Conservation (phyloP, 2,329 filamentous ascomycete species). For the Pyrenophora seminiperda region DNA sequence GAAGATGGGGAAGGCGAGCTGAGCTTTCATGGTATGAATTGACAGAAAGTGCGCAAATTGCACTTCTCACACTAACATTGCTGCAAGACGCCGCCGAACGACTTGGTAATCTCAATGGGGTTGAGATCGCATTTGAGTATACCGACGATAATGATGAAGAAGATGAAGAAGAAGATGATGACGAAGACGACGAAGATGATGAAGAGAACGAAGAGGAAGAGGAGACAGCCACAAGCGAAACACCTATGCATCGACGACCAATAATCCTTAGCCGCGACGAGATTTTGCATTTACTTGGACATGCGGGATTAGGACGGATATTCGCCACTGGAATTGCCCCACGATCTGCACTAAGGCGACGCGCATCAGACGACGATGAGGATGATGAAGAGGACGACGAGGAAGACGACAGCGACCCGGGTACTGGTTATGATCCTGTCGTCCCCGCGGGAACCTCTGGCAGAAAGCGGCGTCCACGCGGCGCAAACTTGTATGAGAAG, state of each 20-base stretch:
- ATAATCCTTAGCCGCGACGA: conserved; percentile 55
- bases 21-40: conserved; percentile 43
- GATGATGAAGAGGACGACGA: conserved; percentile 49
- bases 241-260: conserved; percentile 28
- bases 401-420: conserved; percentile 47
- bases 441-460: conserved; percentile 43
- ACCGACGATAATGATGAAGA: conserved; percentile 47
- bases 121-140: conserved; percentile 51
- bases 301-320: conserved; percentile 59
- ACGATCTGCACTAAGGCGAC: conserved; percentile 21
- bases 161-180: conserved; percentile 20
- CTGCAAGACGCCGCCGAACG: conserved; percentile 50
- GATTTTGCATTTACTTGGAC: conserved; percentile 60
- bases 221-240: conserved; percentile 30
- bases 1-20: conserved; percentile 47
- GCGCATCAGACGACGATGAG: conserved; percentile 36
- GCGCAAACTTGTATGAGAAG: conserved; percentile 69
- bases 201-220: conserved; percentile 41
- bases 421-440: conserved; percentile 42
- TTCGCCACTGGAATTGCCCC: conserved; percentile 48
- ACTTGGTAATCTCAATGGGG: conserved; percentile 49
- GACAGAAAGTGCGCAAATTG: neutral
- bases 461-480: conserved; percentile 51
- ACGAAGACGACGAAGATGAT: conserved; percentile 35
- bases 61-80: neutral